Evolutionary conservation across 2,329 filamentous ascomycete genomes (phyloP).

Genomic region (Colletotrichum aenigma): DNA sequence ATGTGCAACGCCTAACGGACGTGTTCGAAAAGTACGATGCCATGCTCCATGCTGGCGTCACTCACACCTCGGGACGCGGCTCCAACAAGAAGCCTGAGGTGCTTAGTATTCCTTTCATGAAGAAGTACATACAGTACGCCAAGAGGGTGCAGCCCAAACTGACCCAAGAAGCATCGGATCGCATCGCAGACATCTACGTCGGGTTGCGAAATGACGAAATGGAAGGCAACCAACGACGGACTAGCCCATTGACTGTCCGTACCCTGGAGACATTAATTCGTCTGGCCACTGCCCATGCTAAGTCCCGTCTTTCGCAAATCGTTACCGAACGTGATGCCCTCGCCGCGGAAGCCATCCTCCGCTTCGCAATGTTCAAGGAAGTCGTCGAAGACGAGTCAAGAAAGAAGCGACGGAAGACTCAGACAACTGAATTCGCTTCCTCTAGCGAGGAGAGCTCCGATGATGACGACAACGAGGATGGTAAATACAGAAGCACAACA

Average conservation of each 20-base stretch:
- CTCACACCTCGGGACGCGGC: slow-evolving; percentile 74
- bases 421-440: slow-evolving; percentile 60
- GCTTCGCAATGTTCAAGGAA: slow-evolving; percentile 97
- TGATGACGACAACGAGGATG: slow-evolving; percentile 68
- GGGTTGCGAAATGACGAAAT: slow-evolving; percentile 94
- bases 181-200: slow-evolving; percentile 90
- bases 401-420: slow-evolving; percentile 80
- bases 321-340: slow-evolving; percentile 90
- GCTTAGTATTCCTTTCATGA: slow-evolving; percentile 95
- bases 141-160: slow-evolving; percentile 92
- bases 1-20: slow-evolving; percentile 77
- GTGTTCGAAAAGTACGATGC: slow-evolving; percentile 96
- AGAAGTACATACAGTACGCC: slow-evolving; percentile 99
- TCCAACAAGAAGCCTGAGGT: slow-evolving; percentile 82
- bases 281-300: slow-evolving; percentile 94
- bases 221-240: slow-evolving; percentile 90
- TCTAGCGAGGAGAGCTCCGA: slow-evolving; percentile 64
- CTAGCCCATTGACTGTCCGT: slow-evolving; percentile 94
- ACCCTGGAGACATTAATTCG: slow-evolving; percentile 98
- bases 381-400: slow-evolving; percentile 79
- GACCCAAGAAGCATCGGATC: slow-evolving; percentile 88
- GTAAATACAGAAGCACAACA: slow-evolving; percentile 30
- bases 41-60: slow-evolving; percentile 93
- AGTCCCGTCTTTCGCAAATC: slow-evolving; percentile 83
- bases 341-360: slow-evolving; percentile 85